Evolutionary conservation across 306 rosid genomes (phyloP).

Genomic region (Vigna reflexopilosa): DNA sequence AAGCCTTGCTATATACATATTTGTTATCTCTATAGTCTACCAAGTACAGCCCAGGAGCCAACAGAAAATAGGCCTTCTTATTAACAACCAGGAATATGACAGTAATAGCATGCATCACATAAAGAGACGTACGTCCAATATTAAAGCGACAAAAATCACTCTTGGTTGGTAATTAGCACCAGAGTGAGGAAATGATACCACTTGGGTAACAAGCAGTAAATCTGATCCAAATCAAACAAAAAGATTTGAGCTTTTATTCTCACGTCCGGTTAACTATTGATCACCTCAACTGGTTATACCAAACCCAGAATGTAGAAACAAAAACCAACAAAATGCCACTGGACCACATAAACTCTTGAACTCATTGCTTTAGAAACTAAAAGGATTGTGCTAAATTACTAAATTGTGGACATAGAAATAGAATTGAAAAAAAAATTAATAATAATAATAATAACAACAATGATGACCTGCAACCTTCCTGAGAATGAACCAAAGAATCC

Average conservation of each 20-base stretch:
- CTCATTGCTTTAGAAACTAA: slow-evolving; percentile 17
- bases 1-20: slow-evolving; percentile 14
- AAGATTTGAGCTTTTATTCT: slow-evolving; percentile 2
- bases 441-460: slow-evolving; percentile 18
- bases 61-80: slow-evolving; percentile 10
- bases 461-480: slow-evolving; percentile 26
- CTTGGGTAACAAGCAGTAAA: slow-evolving; percentile 29
- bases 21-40: slow-evolving; percentile 12
- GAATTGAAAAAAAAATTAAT: slow-evolving; percentile 15
- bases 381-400: slow-evolving; percentile 15
- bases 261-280: background rate
- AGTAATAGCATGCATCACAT: slow-evolving; percentile 29
- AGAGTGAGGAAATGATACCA: slow-evolving; percentile 23
- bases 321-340: slow-evolving; percentile 28
- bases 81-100: slow-evolving; percentile 21
- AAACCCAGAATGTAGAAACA: slow-evolving; percentile 9
- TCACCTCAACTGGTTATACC: slow-evolving; percentile 26
- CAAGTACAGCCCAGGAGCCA: background rate
- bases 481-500: slow-evolving; percentile 14
- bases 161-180: slow-evolving; percentile 17
- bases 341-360: background rate
- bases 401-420: slow-evolving; percentile 19
- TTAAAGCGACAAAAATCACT: slow-evolving; percentile 10
- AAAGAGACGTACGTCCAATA: slow-evolving; percentile 21
- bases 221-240: slow-evolving; percentile 5